phyloP scores from a whole-genome alignment of 768 basidiomycete genomes.

The Suillus americanus region DNA sequence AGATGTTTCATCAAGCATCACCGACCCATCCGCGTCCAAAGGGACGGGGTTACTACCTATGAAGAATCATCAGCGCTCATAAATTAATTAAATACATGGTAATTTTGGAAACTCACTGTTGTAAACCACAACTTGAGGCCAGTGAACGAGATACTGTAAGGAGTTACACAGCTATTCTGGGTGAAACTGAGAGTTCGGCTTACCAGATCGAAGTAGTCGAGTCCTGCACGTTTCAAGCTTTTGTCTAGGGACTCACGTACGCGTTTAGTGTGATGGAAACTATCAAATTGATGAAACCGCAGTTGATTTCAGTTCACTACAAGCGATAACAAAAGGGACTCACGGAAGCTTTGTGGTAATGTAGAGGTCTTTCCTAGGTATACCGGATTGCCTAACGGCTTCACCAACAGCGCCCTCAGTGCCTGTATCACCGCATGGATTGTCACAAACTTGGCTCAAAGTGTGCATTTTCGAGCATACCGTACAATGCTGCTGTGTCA shows the following conservation, averaged over 20 bases:
- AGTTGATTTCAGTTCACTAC: not conserved
- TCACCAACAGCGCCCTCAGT: conserved; percentile 45
- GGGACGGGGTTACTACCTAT: conserved; percentile 16
- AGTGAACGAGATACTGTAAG: conserved; percentile 39
- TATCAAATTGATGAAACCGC: conserved; percentile 5
- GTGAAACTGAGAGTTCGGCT: not conserved
- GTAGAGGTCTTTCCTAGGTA: conserved; percentile 48
- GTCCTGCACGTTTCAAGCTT: conserved; percentile 34
- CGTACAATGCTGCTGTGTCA: conserved; percentile 39
- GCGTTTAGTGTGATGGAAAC: conserved; percentile 34
- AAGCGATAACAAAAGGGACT: conserved; percentile 8
- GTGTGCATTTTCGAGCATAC: conserved; percentile 13
- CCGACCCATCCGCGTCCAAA: conserved; percentile 14
- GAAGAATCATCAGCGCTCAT: conserved; percentile 3
- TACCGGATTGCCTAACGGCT: conserved; percentile 46
- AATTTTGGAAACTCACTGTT: conserved; percentile 14
- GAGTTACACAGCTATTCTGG: not conserved
- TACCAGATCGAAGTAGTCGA: conserved; percentile 47
- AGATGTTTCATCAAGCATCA: conserved; percentile 25
- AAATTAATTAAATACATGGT: too few species aligned
- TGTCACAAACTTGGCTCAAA: not conserved
- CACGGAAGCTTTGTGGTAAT: conserved; percentile 50
- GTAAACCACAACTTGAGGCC: conserved; percentile 30
- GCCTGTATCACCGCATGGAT: conserved; percentile 13
- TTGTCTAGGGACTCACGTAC: conserved; percentile 35